A percentile compares a stretch with the other conserved stretches of the same genome.
Evolutionary conservation across 1,284 basidiomycete species (phyloP).

Genomic region (Austropuccinia psidii): DNA sequence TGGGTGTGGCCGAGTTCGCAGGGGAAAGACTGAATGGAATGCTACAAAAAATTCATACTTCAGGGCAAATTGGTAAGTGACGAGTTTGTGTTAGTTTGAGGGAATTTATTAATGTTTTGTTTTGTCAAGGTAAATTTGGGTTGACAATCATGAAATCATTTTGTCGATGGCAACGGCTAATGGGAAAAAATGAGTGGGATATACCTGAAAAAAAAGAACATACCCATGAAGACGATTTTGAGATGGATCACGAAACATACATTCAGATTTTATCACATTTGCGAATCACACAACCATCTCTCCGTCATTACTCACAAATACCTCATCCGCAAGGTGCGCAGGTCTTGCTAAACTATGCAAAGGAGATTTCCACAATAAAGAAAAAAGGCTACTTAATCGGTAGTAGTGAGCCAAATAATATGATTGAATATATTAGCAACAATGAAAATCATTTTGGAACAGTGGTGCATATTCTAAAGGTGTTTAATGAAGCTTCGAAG

Average conservation of each 20-base stretch:
- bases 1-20: not conserved
- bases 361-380: not conserved
- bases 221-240: too few species aligned
- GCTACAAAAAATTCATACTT: not conserved
- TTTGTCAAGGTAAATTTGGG: not conserved
- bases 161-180: not conserved
- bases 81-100: too few species aligned
- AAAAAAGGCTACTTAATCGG: not conserved
- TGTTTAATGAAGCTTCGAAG: too few species aligned
- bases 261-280: not conserved
- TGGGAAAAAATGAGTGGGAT: not conserved
- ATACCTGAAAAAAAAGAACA: not conserved
- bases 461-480: too few species aligned
- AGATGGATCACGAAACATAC: not conserved
- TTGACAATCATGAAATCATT: conserved; percentile 4
- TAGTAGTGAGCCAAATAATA: not conserved
- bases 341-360: not conserved
- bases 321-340: not conserved
- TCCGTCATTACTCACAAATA: not conserved
- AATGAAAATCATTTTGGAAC: not conserved
- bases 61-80: too few species aligned
- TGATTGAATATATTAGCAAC: not conserved
- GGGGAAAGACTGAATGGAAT: too few species aligned
- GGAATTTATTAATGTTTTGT: too few species aligned
- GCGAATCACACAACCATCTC: not conserved